A percentile compares a stretch with the other conserved stretches of the same genome.
These are phyloP conservation scores for Collybia sordida DNA, from an alignment of 768 basidiomycete genomes.

Conservation along the genomic window DNA sequence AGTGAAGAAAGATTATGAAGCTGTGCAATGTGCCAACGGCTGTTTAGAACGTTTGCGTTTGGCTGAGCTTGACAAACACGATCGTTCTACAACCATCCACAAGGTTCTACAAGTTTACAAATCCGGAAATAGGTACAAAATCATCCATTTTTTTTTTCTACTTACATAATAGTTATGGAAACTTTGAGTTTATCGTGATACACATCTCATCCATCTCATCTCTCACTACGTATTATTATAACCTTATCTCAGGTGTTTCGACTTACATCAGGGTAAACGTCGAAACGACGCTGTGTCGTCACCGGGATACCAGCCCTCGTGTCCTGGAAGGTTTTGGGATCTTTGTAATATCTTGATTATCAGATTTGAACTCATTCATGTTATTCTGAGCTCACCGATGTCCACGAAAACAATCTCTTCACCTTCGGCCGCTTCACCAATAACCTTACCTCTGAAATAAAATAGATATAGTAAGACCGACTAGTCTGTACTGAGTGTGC, in stretches of 20 bases:
- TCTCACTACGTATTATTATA: constrained; percentile 9
- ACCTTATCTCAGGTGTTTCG: no score
- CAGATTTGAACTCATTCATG: no score
- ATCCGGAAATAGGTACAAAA: constrained; percentile 27
- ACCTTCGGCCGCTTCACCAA: constrained; percentile 71
- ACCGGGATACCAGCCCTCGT: constrained; percentile 87
- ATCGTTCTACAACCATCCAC: constrained; percentile 47
- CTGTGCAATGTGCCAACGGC: constrained; percentile 11
- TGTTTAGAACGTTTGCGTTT: constrained; percentile 25
- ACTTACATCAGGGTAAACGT: constrained; percentile 83
- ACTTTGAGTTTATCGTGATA: no score
- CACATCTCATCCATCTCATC: background rate
- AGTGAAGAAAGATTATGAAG: constrained; percentile 14
- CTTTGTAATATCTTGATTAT: constrained; percentile 13
- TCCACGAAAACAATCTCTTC: constrained; percentile 80
- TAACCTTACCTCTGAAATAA: constrained; percentile 62
- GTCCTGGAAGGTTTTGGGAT: constrained; percentile 56
- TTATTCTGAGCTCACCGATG: constrained; percentile 59
- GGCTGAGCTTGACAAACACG: constrained; percentile 28
- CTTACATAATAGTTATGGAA: no score
- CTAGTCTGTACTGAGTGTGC: constrained; percentile 4
- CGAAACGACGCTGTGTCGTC: constrained; percentile 88
- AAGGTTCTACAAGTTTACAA: constrained; percentile 39
- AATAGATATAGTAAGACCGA: constrained; percentile 6
- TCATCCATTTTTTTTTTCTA: background rate